Conservation (phyloP, 176 grass and related monocot species). For the Triticum dicoccoides region DNA sequence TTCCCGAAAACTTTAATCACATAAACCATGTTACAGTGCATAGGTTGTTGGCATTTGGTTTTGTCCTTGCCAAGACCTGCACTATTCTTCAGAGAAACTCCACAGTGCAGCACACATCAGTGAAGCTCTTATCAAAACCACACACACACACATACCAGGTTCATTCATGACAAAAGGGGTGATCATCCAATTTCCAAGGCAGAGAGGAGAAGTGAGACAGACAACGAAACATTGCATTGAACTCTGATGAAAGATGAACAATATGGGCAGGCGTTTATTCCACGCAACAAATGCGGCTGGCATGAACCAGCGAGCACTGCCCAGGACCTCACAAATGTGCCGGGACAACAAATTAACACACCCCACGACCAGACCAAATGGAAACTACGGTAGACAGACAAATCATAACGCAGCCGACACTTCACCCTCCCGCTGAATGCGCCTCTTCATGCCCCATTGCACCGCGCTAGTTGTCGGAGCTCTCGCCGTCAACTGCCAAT, state of each 20-base stretch:
- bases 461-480: background rate
- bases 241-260: constrained; percentile 1
- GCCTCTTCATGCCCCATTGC: background rate
- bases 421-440: background rate
- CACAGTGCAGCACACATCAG: too few species aligned
- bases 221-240: constrained; percentile 36
- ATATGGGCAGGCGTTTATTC: constrained; percentile 29
- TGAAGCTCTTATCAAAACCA: too few species aligned
- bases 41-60: too few species aligned
- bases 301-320: constrained; percentile 15
- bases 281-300: background rate
- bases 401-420: constrained; percentile 8
- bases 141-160: background rate
- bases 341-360: constrained; percentile 1
- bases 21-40: too few species aligned
- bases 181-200: too few species aligned
- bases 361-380: constrained; percentile 19
- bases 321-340: constrained; percentile 4
- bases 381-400: constrained; percentile 13
- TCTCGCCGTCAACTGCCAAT: constrained; percentile 42
- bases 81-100: too few species aligned
- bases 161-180: background rate
- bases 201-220: background rate
- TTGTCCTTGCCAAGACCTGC: too few species aligned
- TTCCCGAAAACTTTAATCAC: too few species aligned